Conservation (phyloP, 768 basidiomycete species). For the Xanthoconium purpureum region DNA sequence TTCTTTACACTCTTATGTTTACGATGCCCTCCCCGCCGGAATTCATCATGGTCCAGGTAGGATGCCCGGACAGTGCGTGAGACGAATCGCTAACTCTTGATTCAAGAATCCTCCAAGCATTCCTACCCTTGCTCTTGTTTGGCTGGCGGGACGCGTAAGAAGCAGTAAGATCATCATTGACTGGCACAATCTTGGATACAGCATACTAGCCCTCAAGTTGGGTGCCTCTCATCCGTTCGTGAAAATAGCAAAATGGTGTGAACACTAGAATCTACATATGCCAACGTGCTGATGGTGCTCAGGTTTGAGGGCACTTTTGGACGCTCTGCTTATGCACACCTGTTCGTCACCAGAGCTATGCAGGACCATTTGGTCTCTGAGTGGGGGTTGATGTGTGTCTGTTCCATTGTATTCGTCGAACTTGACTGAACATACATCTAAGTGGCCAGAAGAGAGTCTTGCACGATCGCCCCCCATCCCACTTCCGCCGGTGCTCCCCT, state of each 20-base stretch:
- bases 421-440: constrained; percentile 7
- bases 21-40: constrained; percentile 66
- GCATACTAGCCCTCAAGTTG: constrained; percentile 82
- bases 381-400: constrained; percentile 74
- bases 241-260: constrained; percentile 70
- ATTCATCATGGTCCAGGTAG: constrained; percentile 86
- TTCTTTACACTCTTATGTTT: constrained; percentile 61
- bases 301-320: constrained; percentile 90
- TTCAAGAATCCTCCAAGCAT: constrained; percentile 93
- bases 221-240: constrained; percentile 69
- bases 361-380: constrained; percentile 60
- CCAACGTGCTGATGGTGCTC: constrained; percentile 4
- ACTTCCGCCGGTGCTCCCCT: constrained; percentile 70
- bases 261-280: background rate
- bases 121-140: constrained; percentile 85
- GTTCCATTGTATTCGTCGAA: background rate
- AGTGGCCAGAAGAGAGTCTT: constrained; percentile 81
- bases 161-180: constrained; percentile 92
- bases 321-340: constrained; percentile 74
- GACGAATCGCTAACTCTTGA: background rate
- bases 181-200: constrained; percentile 98
- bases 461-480: constrained; percentile 86
- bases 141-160: constrained; percentile 62
- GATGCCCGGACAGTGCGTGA: constrained; percentile 19
- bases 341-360: constrained; percentile 94